phyloP scores from a whole-genome alignment of 495 filamentous ascomycete genomes.

The Lasiosphaeria ovina region DNA sequence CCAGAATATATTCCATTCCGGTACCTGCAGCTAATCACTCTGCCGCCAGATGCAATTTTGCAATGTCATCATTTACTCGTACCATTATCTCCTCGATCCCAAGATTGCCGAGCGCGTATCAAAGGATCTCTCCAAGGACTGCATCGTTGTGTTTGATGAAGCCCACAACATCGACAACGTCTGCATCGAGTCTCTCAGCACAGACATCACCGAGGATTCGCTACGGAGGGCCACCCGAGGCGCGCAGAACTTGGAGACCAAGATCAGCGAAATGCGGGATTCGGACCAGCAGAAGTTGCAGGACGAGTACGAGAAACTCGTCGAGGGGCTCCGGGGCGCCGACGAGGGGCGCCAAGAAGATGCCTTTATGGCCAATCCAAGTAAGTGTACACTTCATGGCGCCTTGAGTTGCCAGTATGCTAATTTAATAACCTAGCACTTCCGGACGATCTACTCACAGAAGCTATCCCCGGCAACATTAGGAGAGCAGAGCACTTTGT shows the following conservation, averaged over 20 bases:
- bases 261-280: conserved; percentile 87
- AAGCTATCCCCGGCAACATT: conserved; percentile 96
- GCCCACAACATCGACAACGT: conserved; percentile 99
- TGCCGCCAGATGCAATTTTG: conserved; percentile 82
- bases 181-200: conserved; percentile 95
- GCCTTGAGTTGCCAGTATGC: background rate
- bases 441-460: conserved; percentile 79
- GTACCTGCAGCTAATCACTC: conserved; percentile 9
- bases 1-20: background rate
- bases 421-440: conserved; percentile 47
- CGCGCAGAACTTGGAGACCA: conserved; percentile 83
- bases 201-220: conserved; percentile 93
- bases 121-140: conserved; percentile 94
- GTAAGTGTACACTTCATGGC: conserved; percentile 26
- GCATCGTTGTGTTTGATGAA: conserved; percentile 98
- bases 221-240: conserved; percentile 84
- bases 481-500: conserved; percentile 95
- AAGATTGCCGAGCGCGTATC: conserved; percentile 98
- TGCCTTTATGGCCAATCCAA: conserved; percentile 93
- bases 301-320: conserved; percentile 91
- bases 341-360: conserved; percentile 89
- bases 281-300: conserved; percentile 90
- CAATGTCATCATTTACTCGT: conserved; percentile 99
- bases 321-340: conserved; percentile 84
- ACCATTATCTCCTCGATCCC: conserved; percentile 95